Evolutionary conservation across 805 yeast genomes (phyloP).

Genomic region (Hemisphaericaspora nanyangensis): DNA sequence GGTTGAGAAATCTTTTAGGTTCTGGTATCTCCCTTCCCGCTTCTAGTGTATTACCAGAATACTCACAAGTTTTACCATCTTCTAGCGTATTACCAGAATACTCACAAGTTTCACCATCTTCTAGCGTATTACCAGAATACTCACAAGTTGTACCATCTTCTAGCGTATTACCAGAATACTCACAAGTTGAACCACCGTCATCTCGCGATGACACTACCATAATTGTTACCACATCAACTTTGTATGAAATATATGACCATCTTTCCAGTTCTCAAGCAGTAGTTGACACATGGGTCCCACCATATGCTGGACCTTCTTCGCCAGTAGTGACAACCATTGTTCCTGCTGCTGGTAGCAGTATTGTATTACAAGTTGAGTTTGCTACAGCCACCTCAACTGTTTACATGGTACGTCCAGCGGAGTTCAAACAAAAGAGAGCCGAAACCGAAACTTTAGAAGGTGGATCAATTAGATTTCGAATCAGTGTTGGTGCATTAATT

Average conservation of each 20-base stretch:
- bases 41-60: slow-evolving; percentile 1
- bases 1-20: slow-evolving; percentile 1
- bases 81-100: background rate
- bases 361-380: background rate
- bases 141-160: background rate
- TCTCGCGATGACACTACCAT: background rate
- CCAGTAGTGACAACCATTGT: background rate
- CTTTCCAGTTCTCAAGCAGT: no score
- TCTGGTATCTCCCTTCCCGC: no score
- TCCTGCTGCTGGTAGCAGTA: background rate
- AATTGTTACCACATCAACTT: background rate
- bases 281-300: background rate
- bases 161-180: background rate
- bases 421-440: background rate
- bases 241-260: background rate
- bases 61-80: background rate
- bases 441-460: no score
- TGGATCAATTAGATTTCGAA: no score
- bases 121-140: background rate
- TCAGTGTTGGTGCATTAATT: no score
- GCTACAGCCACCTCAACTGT: background rate
- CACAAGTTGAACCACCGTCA: background rate
- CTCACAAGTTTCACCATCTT: background rate
- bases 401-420: background rate
- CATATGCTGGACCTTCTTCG: background rate